These are phyloP conservation scores for Toxicodendron radicans DNA, from an alignment of 345 rosid genomes.

Conservation along the genomic window DNA sequence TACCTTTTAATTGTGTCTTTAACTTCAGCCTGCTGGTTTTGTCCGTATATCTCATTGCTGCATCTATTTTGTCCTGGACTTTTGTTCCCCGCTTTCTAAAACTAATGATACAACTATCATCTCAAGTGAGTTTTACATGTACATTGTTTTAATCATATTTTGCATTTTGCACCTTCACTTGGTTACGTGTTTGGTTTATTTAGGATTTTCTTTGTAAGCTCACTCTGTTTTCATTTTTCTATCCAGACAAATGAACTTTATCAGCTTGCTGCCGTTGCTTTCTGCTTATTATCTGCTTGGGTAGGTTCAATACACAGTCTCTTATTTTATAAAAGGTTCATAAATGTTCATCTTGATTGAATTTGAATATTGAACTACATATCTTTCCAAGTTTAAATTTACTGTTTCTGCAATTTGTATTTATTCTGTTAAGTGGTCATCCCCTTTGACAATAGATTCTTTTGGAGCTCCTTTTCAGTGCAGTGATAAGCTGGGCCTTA, in stretches of 20 bases:
- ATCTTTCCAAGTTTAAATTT: slow-evolving; percentile 9
- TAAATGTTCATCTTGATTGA: neutral
- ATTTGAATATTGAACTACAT: neutral
- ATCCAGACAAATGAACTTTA: slow-evolving; percentile 95
- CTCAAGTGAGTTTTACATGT: slow-evolving; percentile 70
- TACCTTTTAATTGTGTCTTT: neutral
- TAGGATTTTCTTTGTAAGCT: slow-evolving; percentile 1
- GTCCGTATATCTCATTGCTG: slow-evolving; percentile 71
- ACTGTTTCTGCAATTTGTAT: neutral
- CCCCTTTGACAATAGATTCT: slow-evolving; percentile 10
- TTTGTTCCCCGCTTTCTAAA: slow-evolving; percentile 95
- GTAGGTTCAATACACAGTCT: slow-evolving; percentile 46
- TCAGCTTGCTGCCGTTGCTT: slow-evolving; percentile 98
- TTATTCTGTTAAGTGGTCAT: slow-evolving; percentile 7
- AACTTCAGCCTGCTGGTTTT: slow-evolving; percentile 72
- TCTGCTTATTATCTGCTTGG: slow-evolving; percentile 99
- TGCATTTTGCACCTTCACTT: slow-evolving; percentile 15
- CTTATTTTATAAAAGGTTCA: neutral
- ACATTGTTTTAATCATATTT: neutral
- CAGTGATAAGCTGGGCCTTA: slow-evolving; percentile 99
- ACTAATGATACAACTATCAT: slow-evolving; percentile 93
- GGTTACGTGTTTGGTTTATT: slow-evolving; percentile 6
- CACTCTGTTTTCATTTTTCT: slow-evolving; percentile 22
- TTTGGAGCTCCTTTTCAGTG: slow-evolving; percentile 67
- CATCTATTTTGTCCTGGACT: slow-evolving; percentile 87